A percentile compares a stretch with the other conserved stretches of the same genome.
These are phyloP conservation scores for Cyclotella kingstonii DNA, from an alignment of 108 stramenopile genomes.

Conservation along the genomic window DNA sequence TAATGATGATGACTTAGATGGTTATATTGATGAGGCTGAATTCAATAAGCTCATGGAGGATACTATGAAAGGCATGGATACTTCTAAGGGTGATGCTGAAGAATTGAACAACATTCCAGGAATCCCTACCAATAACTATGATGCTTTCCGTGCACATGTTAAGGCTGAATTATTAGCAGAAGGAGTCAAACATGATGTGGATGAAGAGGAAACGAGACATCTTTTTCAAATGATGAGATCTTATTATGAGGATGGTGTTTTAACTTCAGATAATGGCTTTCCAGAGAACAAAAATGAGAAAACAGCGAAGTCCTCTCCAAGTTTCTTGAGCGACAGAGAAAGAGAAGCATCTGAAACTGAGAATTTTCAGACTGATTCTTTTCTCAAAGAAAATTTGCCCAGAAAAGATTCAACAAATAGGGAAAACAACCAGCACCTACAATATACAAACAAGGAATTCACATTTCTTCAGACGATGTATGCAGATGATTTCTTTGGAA, in stretches of 20 bases:
- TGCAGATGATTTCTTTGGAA: slow-evolving; percentile 46
- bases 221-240: slow-evolving; percentile 56
- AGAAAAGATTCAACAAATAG: no score
- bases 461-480: slow-evolving; percentile 26
- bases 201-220: slow-evolving; percentile 58
- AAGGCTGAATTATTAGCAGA: slow-evolving; percentile 29
- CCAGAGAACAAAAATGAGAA: not conserved
- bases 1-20: slow-evolving; percentile 32
- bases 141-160: slow-evolving; percentile 29
- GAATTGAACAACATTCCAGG: slow-evolving; percentile 35
- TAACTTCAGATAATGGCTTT: slow-evolving; percentile 6
- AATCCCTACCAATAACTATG: slow-evolving; percentile 33
- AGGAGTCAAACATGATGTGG: slow-evolving; percentile 30
- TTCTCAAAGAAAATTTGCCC: no score
- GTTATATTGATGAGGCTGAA: slow-evolving; percentile 52
- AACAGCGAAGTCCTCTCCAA: not conserved
- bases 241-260: slow-evolving; percentile 30
- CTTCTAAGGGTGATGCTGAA: slow-evolving; percentile 35
- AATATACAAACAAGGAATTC: no score
- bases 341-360: not conserved
- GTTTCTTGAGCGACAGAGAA: not conserved
- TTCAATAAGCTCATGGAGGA: slow-evolving; percentile 56
- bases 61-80: slow-evolving; percentile 46
- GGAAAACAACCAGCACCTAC: no score
- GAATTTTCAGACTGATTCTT: not conserved